Evolutionary conservation across 1,284 basidiomycete species (phyloP).

Genomic region (Coriolopsis trogii): DNA sequence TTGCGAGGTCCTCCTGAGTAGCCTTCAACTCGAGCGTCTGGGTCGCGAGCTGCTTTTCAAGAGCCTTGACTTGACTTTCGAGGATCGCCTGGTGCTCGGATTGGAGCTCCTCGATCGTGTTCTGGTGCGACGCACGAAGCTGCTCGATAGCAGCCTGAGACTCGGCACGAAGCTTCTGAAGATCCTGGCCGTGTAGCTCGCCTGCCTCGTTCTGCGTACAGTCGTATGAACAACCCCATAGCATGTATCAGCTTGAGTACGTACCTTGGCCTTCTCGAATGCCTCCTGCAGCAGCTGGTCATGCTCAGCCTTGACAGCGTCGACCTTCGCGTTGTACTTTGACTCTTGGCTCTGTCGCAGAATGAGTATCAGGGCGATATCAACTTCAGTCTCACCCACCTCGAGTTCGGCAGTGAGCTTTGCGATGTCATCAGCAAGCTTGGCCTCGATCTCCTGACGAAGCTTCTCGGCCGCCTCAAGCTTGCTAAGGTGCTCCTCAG

Average conservation of each 20-base stretch:
- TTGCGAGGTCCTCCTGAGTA: conserved; percentile 77
- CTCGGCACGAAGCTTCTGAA: conserved; percentile 66
- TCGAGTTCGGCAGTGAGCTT: conserved; percentile 62
- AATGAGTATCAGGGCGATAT: not conserved
- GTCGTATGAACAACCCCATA: conserved; percentile 8
- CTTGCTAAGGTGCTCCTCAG: conserved; percentile 48
- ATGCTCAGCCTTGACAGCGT: conserved; percentile 69
- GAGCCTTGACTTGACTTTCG: conserved; percentile 54
- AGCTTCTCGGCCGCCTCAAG: conserved; percentile 52
- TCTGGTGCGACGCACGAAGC: conserved; percentile 62
- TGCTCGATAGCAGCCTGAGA: conserved; percentile 71
- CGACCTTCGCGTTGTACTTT: conserved; percentile 67
- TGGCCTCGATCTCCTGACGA: conserved; percentile 51
- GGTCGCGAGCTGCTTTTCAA: conserved; percentile 67
- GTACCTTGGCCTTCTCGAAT: conserved; percentile 77
- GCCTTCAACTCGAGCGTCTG: conserved; percentile 75
- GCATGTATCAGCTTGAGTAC: conserved; percentile 12
- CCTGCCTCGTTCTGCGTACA: conserved; percentile 63
- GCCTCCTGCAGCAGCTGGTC: conserved; percentile 65
- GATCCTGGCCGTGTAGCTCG: conserved; percentile 65
- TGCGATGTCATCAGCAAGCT: conserved; percentile 61
- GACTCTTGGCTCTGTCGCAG: conserved; percentile 62
- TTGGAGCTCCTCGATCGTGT: conserved; percentile 60
- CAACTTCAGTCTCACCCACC: conserved; percentile 41
- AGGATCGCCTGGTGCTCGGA: conserved; percentile 61